These are phyloP conservation scores for Tylopilus cervinicoccineus DNA, from an alignment of 768 basidiomycete genomes.

Conservation along the genomic window DNA sequence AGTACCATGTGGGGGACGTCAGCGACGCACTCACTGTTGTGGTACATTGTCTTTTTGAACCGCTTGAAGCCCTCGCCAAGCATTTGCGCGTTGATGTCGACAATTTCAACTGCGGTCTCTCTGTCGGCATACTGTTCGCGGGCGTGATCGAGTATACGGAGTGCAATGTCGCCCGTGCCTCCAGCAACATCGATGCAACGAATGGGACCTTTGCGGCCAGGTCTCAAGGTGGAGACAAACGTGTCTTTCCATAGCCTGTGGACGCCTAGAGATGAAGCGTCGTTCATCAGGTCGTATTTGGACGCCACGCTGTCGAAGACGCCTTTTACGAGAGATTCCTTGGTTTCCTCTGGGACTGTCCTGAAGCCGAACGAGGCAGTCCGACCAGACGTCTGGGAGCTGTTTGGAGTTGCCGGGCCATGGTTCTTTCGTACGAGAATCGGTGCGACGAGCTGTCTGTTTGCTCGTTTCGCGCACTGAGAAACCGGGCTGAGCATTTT, in stretches of 20 bases:
- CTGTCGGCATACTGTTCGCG: slow-evolving; percentile 86
- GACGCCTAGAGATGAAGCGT: slow-evolving; percentile 94
- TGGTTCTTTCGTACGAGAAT: slow-evolving; percentile 22
- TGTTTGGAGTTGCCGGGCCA: slow-evolving; percentile 7
- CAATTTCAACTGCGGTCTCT: slow-evolving; percentile 83
- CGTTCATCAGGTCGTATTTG: slow-evolving; percentile 98
- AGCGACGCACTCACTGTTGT: slow-evolving; percentile 66
- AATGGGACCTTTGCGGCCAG: slow-evolving; percentile 68
- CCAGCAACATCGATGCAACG: slow-evolving; percentile 95
- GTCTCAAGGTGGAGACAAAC: slow-evolving; percentile 71
- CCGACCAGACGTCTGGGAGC: slow-evolving; percentile 22
- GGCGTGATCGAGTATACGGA: slow-evolving; percentile 88
- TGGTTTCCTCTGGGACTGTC: slow-evolving; percentile 79
- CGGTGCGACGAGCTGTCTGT: slow-evolving; percentile 9
- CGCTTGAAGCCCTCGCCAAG: slow-evolving; percentile 84
- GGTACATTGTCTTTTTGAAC: slow-evolving; percentile 97
- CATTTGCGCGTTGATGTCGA: slow-evolving; percentile 97
- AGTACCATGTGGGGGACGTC: background rate
- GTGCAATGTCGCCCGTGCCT: slow-evolving; percentile 96
- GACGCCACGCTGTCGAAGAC: slow-evolving; percentile 97
- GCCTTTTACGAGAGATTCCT: slow-evolving; percentile 86
- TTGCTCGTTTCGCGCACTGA: slow-evolving; percentile 13
- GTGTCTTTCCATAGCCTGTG: slow-evolving; percentile 97
- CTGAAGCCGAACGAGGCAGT: slow-evolving; percentile 93
- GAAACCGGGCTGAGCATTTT: slow-evolving; percentile 17